Conservation (phyloP, 1,284 basidiomycete species). For the Tremellales sp. region DNA sequence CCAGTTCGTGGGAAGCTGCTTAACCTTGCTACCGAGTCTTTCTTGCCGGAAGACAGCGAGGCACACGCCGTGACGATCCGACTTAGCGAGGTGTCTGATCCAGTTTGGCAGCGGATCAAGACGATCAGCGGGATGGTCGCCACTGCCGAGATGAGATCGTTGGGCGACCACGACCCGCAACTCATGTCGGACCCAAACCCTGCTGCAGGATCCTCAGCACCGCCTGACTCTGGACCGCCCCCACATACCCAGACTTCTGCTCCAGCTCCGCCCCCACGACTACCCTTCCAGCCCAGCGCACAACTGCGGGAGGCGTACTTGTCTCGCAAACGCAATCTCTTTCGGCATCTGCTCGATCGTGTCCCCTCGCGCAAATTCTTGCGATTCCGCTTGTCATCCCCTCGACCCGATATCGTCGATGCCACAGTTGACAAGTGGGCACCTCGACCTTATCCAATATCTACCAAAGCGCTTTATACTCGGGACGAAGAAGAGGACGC, state of each 20-base stretch:
- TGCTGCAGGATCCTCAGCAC: neutral
- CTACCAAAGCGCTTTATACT: slow-evolving; percentile 33
- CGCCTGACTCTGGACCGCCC: too few relatives aligned
- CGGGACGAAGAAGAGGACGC: slow-evolving; percentile 15
- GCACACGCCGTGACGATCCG: slow-evolving; percentile 36
- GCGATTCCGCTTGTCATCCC: slow-evolving; percentile 16
- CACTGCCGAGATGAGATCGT: slow-evolving; percentile 18
- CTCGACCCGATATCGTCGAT: slow-evolving; percentile 21
- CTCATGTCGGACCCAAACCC: slow-evolving; percentile 7
- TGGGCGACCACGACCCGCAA: slow-evolving; percentile 25
- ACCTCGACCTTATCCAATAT: slow-evolving; percentile 34
- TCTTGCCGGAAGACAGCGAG: slow-evolving; percentile 21
- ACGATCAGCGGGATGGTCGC: slow-evolving; percentile 25
- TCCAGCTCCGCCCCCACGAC: neutral
- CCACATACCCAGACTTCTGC: neutral
- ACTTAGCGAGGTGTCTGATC: slow-evolving; percentile 28
- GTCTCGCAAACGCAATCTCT: slow-evolving; percentile 17
- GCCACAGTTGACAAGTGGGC: slow-evolving; percentile 36
- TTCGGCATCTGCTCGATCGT: slow-evolving; percentile 23
- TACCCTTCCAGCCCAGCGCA: neutral
- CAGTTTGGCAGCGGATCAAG: slow-evolving; percentile 31
- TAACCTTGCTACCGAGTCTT: slow-evolving; percentile 33
- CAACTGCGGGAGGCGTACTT: slow-evolving; percentile 13
- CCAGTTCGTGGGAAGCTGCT: slow-evolving; percentile 12
- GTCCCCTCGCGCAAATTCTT: slow-evolving; percentile 25